phyloP scores from a whole-genome alignment of 768 basidiomycete species.

The Mycena alexandri region DNA sequence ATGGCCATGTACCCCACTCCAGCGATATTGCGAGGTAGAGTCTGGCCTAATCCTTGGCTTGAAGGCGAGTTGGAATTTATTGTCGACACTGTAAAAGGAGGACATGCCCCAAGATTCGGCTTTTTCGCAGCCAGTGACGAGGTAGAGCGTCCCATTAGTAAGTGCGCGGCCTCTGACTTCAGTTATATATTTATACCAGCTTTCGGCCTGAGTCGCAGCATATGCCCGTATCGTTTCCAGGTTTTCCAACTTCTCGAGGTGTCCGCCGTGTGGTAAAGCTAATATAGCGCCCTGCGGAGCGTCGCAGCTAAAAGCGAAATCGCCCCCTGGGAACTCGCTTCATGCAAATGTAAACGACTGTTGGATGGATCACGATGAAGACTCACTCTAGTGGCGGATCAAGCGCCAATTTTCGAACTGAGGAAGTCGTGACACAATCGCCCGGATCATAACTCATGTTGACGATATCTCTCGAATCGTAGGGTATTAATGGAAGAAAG shows the following conservation, averaged over 20 bases:
- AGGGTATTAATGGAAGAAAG: conserved; percentile 32
- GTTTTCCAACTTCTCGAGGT: conserved; percentile 22
- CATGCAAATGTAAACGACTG: too few relatives aligned
- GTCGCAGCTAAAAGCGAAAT: neutral
- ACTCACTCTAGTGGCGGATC: too few relatives aligned
- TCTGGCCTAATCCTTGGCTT: neutral
- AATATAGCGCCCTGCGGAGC: conserved; percentile 32
- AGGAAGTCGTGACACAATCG: too few relatives aligned
- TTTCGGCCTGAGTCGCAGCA: conserved; percentile 30
- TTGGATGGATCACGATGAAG: too few relatives aligned
- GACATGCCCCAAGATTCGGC: conserved; percentile 35
- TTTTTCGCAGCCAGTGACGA: conserved; percentile 41
- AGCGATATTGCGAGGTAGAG: neutral
- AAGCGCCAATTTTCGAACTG: too few relatives aligned
- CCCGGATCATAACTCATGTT: neutral
- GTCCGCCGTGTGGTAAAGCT: conserved; percentile 33
- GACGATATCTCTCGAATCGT: conserved; percentile 1
- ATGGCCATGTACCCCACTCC: neutral
- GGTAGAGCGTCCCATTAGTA: conserved; percentile 30
- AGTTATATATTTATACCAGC: conserved; percentile 35
- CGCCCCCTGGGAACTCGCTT: neutral
- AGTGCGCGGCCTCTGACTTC: conserved; percentile 8
- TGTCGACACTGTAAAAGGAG: conserved; percentile 8
- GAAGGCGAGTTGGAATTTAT: conserved; percentile 2
- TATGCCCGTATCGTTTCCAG: conserved; percentile 18